Evolutionary conservation across 768 basidiomycete genomes (phyloP).

Genomic region (Pleurotus ostreatus): DNA sequence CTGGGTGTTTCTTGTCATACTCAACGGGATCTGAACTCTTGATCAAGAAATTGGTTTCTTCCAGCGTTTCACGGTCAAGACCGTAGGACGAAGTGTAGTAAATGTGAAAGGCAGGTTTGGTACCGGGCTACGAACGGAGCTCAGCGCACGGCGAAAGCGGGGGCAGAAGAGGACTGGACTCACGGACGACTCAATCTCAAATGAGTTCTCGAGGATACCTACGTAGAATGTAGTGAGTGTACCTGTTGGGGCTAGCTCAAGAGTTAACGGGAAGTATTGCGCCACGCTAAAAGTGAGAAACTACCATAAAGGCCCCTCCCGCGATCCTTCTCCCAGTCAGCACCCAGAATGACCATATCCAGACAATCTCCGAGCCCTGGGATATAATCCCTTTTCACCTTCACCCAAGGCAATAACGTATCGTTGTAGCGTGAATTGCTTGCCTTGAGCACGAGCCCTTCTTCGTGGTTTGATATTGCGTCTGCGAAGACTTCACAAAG

Average conservation of each 20-base stretch:
- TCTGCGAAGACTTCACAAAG: conserved; percentile 46
- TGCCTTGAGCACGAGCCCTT: conserved; percentile 79
- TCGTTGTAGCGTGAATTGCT: conserved; percentile 67
- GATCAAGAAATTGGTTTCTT: conserved; percentile 68
- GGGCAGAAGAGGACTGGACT: conserved; percentile 12
- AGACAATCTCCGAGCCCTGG: conserved; percentile 77
- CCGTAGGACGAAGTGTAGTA: conserved; percentile 82
- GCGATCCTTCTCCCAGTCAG: conserved; percentile 75
- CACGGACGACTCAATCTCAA: conserved; percentile 35
- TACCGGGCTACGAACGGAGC: conserved; percentile 27
- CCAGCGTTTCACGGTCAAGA: conserved; percentile 58
- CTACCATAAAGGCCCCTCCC: conserved; percentile 69
- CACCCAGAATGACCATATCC: conserved; percentile 76
- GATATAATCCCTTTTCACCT: conserved; percentile 88
- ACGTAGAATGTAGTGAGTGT: conserved; percentile 80
- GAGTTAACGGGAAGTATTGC: neutral
- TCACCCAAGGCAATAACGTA: conserved; percentile 70
- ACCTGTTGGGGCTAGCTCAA: conserved; percentile 55
- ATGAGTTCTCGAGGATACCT: conserved; percentile 56
- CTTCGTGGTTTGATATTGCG: conserved; percentile 48
- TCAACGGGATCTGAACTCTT: conserved; percentile 36
- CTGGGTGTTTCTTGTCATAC: conserved; percentile 22
- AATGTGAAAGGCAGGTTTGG: conserved; percentile 61
- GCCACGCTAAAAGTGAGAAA: neutral
- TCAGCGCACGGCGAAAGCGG: neutral